phyloP scores from a whole-genome alignment of 1,139 yeast genomes.

The Spathaspora sp. region DNA sequence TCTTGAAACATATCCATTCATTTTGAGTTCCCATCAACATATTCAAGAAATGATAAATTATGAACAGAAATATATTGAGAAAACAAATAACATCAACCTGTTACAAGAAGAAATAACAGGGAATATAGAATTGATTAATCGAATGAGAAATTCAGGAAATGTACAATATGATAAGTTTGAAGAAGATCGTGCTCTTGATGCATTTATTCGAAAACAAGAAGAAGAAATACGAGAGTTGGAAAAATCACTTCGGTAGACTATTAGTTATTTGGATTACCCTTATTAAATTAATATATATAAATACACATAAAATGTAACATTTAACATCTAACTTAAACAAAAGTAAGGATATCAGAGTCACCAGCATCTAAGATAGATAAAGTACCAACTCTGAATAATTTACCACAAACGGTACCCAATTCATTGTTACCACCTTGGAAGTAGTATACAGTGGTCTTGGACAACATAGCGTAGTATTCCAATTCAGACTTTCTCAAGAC shows the following conservation, averaged over 20 bases:
- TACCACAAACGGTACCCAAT: conserved; percentile 99
- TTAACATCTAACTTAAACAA: conserved; percentile 26
- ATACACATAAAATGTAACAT: conserved; percentile 8
- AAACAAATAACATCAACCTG: not conserved
- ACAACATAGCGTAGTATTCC: conserved; percentile 99
- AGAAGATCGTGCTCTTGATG: conserved; percentile 28
- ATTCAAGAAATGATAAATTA: not conserved
- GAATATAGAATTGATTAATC: not conserved
- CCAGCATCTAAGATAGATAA: conserved; percentile 96
- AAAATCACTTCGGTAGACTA: conserved; percentile 23
- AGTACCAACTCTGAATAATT: conserved; percentile 99
- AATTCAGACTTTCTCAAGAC: conserved; percentile 99
- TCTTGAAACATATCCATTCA: not conserved
- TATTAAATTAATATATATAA: conserved; percentile 11
- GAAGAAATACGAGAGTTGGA: conserved; percentile 34
- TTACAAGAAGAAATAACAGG: not conserved
- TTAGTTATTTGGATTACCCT: conserved; percentile 2
- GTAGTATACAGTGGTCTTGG: conserved; percentile 97
- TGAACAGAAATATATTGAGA: not conserved
- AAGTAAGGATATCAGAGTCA: conserved; percentile 96
- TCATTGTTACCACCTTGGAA: conserved; percentile 99
- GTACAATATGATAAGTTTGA: conserved; percentile 8
- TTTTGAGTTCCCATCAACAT: not conserved
- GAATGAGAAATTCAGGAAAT: not conserved
- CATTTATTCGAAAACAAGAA: conserved; percentile 33